Conservation (phyloP, 805 yeast genomes). For the Starmerella powellii region DNA sequence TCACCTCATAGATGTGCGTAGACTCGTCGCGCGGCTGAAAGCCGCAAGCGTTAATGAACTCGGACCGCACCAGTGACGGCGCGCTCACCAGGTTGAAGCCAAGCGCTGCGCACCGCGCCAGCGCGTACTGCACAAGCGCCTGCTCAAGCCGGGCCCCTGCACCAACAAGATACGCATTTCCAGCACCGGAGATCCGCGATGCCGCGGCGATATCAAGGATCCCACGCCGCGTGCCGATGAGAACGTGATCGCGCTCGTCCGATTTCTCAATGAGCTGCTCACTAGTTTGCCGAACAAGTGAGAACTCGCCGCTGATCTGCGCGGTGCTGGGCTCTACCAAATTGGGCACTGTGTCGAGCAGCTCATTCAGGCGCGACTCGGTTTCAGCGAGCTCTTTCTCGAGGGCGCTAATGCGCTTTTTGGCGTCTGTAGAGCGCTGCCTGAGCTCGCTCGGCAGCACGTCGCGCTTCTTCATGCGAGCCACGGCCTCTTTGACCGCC, state of each 20-base stretch:
- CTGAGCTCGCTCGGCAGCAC: constrained; percentile 14
- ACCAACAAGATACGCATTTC: constrained; percentile 57
- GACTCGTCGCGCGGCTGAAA: constrained; percentile 85
- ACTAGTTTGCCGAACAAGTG: constrained; percentile 13
- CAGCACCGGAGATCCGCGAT: constrained; percentile 59
- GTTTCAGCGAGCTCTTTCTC: constrained; percentile 18
- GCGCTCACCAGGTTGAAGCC: constrained; percentile 69
- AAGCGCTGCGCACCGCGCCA: constrained; percentile 47
- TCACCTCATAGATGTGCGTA: constrained; percentile 65
- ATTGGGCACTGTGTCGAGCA: constrained; percentile 28
- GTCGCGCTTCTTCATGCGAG: constrained; percentile 17
- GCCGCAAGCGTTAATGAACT: constrained; percentile 79
- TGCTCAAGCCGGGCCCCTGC: constrained; percentile 84
- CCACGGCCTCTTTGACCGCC: constrained; percentile 9
- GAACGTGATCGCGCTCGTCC: constrained; percentile 44
- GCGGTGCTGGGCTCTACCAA: constrained; percentile 22
- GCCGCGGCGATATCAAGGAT: constrained; percentile 63
- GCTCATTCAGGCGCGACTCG: constrained; percentile 12
- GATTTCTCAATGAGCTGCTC: neutral
- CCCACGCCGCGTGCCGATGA: constrained; percentile 54
- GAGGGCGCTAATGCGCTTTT: constrained; percentile 6
- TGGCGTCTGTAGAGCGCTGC: constrained; percentile 4
- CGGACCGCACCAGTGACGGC: constrained; percentile 73
- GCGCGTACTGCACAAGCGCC: constrained; percentile 72
- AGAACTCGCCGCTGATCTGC: constrained; percentile 15